Evolutionary conservation across 2,329 filamentous ascomycete genomes (phyloP), one percentile per base, ranked within the genome.

Genomic region (Pyrenophora tritici-repentis): DNA sequence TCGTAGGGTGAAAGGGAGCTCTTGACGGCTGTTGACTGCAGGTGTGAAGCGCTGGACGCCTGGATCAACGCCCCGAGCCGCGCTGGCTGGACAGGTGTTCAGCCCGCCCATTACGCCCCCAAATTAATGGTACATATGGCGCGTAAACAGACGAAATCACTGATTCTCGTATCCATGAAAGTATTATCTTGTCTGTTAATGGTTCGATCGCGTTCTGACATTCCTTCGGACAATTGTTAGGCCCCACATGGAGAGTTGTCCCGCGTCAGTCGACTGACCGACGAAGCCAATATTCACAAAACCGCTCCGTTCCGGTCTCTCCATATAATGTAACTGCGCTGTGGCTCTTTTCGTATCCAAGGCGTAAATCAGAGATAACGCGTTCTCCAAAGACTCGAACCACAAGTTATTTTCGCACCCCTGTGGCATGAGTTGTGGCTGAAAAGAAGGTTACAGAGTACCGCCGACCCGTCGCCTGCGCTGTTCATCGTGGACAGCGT

Each of bases 31-130:
- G 26, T 38, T 45, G 36, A 17, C 39, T 35, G 36, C 32, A 18
- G 38, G 37, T 32, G 43, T 37, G 43, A 43, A 24, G 33, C 32
- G 31, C 37, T 42, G 48, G 48, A 41, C 22, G 48, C 48, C 43
- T 51, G 38, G 47, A 47, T 36, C 31, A 42, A 26, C 37, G 32
- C 42, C 42, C n/a, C 14, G 33, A 40, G 32, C 37, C 32, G 24
- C 17, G 31, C 17, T 47, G 22, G 42, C 24, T 12, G 18, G 18
- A 20, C 18, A 17, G n/a, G 14, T 22, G 37, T 29, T 7, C 26
- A 29, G 26, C 26, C 10, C 43, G 22, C 16, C 20, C 18, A 29
- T 31, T n/a, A 14, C 22, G 12, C 10, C 42, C 26, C 26, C 26
- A 29, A 37, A 34, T 18, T 10, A 20, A 12, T 9, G 13, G 35